Conservation (phyloP, 331 rosid genomes). For the Acacia concinna region DNA sequence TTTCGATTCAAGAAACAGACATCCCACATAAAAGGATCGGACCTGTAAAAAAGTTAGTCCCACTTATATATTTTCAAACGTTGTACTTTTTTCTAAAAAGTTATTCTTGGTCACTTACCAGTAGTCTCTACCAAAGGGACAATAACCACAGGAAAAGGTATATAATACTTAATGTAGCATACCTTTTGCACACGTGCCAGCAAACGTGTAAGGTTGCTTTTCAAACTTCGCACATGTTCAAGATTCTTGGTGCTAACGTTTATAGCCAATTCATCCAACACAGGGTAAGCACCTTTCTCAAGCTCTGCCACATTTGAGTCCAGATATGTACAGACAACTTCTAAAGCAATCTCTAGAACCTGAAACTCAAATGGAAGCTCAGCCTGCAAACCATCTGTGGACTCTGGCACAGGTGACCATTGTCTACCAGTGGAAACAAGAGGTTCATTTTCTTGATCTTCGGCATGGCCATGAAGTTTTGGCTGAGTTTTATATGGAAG, state of each 20-base stretch:
- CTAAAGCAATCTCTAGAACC: constrained; percentile 74
- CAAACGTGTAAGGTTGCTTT: constrained; percentile 71
- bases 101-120: background rate
- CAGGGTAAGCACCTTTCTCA: constrained; percentile 70
- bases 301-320: constrained; percentile 68
- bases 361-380: constrained; percentile 79
- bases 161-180: constrained; percentile 9
- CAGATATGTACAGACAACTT: constrained; percentile 61
- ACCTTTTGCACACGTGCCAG: constrained; percentile 81
- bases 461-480: constrained; percentile 34
- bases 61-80: background rate
- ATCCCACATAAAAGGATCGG: background rate
- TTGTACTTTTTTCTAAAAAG: background rate
- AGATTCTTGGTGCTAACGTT: constrained; percentile 80
- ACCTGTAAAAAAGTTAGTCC: background rate
- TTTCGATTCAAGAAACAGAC: background rate
- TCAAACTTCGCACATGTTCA: constrained; percentile 71
- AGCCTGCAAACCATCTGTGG: constrained; percentile 53
- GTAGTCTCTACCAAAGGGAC: background rate
- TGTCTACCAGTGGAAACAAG: constrained; percentile 41
- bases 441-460: constrained; percentile 46
- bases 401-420: constrained; percentile 58
- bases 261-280: constrained; percentile 72
- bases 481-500: constrained; percentile 44
- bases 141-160: background rate